Conservation (phyloP, 352 stramenopile species). For the Pythium myriotylum region DNA sequence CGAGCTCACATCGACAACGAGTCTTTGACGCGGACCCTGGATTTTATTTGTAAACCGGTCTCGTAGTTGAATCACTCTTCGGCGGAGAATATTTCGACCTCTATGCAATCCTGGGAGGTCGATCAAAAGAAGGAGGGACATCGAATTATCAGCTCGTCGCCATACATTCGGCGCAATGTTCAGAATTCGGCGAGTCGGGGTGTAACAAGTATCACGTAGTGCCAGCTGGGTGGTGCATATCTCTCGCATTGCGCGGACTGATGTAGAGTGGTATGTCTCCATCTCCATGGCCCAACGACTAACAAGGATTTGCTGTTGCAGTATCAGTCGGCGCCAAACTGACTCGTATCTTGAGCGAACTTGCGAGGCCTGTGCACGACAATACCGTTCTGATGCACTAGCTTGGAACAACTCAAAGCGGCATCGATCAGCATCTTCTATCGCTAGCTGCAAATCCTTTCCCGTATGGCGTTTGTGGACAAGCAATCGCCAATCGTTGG, state of each 20-base stretch:
- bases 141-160: conserved; percentile 23
- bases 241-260: conserved; percentile 37
- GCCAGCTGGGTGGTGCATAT: conserved; percentile 46
- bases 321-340: conserved; percentile 28
- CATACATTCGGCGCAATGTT: conserved; percentile 43
- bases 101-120: conserved; percentile 51
- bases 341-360: conserved; percentile 42
- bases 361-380: conserved; percentile 30
- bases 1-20: conserved; percentile 56
- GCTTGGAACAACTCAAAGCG: conserved; percentile 66
- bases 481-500: conserved; percentile 73
- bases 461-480: conserved; percentile 61
- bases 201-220: conserved; percentile 43
- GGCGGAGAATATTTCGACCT: conserved; percentile 44
- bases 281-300: conserved; percentile 29
- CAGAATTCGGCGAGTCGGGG: conserved; percentile 54
- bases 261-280: too few species aligned
- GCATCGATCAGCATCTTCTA: conserved; percentile 44
- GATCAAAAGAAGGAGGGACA: conserved; percentile 29
- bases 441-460: conserved; percentile 39
- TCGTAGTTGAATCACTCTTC: conserved; percentile 37
- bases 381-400: conserved; percentile 56
- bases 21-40: conserved; percentile 21
- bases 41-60: background rate
- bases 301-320: conserved; percentile 28